phyloP scores from a whole-genome alignment of 345 rosid species.

The Iberis pinnata region DNA sequence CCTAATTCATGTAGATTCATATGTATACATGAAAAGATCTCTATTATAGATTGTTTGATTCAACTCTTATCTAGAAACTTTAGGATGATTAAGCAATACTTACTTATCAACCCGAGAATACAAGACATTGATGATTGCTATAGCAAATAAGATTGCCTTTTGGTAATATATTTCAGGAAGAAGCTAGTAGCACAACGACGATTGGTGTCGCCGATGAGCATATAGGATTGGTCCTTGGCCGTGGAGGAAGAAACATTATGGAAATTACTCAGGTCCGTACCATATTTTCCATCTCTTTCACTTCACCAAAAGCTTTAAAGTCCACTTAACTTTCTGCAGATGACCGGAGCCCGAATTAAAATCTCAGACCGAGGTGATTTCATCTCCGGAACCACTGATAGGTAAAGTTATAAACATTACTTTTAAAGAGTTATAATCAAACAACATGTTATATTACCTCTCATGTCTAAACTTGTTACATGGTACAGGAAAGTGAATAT shows the following conservation, averaged over 20 bases:
- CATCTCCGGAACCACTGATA: slow-evolving; percentile 81
- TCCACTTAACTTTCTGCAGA: slow-evolving; percentile 38
- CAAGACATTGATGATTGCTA: too few relatives aligned
- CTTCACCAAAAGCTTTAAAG: background rate
- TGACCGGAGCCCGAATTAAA: slow-evolving; percentile 86
- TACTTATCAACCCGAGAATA: too few relatives aligned
- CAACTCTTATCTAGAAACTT: background rate
- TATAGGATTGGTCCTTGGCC: slow-evolving; percentile 94
- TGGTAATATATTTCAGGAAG: slow-evolving; percentile 54
- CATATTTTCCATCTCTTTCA: background rate
- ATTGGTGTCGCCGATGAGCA: slow-evolving; percentile 90
- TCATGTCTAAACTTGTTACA: slow-evolving; percentile 14
- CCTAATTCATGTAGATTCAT: background rate
- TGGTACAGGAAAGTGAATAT: slow-evolving; percentile 84
- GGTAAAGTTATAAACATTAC: slow-evolving; percentile 35
- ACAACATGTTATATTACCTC: slow-evolving; percentile 1
- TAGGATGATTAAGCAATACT: too few relatives aligned
- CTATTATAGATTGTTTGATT: background rate
- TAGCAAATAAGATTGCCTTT: slow-evolving; percentile 10
- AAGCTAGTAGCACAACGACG: slow-evolving; percentile 55
- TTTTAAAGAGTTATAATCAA: background rate
- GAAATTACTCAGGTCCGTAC: slow-evolving; percentile 81
- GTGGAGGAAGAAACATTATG: slow-evolving; percentile 93
- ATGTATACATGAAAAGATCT: background rate
- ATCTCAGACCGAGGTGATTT: slow-evolving; percentile 97